Evolutionary conservation across 1,139 yeast species (phyloP), one percentile per base, ranked within the genome.

Genomic region (Magnusiomyces sp.): DNA sequence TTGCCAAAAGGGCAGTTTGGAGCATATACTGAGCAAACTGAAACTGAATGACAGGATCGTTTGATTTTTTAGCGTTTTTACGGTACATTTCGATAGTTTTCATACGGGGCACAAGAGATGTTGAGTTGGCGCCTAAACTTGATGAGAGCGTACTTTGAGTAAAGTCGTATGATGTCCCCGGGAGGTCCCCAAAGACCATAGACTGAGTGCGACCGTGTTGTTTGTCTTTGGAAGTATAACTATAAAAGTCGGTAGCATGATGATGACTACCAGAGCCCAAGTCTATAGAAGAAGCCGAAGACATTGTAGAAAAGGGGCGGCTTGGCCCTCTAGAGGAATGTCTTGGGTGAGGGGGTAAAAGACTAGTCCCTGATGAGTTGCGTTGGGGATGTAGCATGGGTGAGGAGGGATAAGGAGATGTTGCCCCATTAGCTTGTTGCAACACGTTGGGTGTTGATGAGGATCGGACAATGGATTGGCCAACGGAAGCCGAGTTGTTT

Each of bases 21-120:
- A 88, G 71, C 83, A 86, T 83, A 64, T 85, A 87, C 67, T 89
- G 95, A 1, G 97, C 96, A 63, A 87, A 89, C 62, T 88, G 92
- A 66, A 88, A 88, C 59, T 89, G 77, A 17, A 87, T 83, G 27
- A 78, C 80, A 1, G 97, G 95, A 62, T 90, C 96, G 61, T 82
- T 83, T 14, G 90, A 79, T 60, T 82, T 85, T 61, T 83, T 83
- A 19, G 95, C 95, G 61, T 87, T 90, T 59, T 83, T 77, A 50
- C 94, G 76, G 69, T 90, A 90, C 71, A 88, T 73, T 58, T 90
- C 96, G 55, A 92, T 80, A 7, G 97, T 88, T 63, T 85, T 81
- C 66, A 86, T 80, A 56, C 95, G 74, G 11, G 97, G 94, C 62
- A 88, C 68, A 56, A 88, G 72, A 32, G 59, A 50, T 14, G 59